Conservation (phyloP, 1,284 basidiomycete species). For the Clitocybe nebularis region DNA sequence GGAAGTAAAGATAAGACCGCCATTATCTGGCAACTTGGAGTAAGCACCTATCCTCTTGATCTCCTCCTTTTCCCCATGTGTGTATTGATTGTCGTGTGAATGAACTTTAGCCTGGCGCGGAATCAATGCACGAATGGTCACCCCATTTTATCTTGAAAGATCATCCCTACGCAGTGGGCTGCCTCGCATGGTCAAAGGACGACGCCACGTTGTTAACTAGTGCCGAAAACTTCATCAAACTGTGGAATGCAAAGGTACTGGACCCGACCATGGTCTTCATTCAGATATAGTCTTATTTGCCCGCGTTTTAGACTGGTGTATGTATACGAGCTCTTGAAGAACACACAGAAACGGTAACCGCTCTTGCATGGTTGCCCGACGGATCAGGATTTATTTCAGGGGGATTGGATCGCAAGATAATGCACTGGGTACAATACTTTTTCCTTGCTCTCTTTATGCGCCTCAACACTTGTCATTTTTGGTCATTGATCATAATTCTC, state of each 20-base stretch:
- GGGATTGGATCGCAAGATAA: slow-evolving; percentile 84
- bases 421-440: slow-evolving; percentile 72
- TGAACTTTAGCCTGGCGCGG: slow-evolving; percentile 11
- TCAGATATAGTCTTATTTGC: no score
- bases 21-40: slow-evolving; percentile 86
- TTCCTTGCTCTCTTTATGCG: slow-evolving; percentile 4
- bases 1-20: slow-evolving; percentile 85
- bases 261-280: slow-evolving; percentile 12
- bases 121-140: slow-evolving; percentile 53
- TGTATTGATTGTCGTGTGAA: slow-evolving; percentile 1
- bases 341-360: slow-evolving; percentile 84
- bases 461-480: no score
- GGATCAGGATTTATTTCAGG: slow-evolving; percentile 89
- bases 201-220: slow-evolving; percentile 80
- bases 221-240: slow-evolving; percentile 73
- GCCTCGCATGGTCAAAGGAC: slow-evolving; percentile 88
- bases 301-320: slow-evolving; percentile 57
- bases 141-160: slow-evolving; percentile 61
- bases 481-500: slow-evolving; percentile 13
- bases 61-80: background rate
- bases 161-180: slow-evolving; percentile 76
- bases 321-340: slow-evolving; percentile 61
- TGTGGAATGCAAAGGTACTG: slow-evolving; percentile 82
- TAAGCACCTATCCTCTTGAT: slow-evolving; percentile 34
- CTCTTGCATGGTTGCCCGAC: slow-evolving; percentile 86